These are phyloP conservation scores for Eimeria praecox DNA, from an alignment of 169 alveolate genomes.

Conservation along the genomic window DNA sequence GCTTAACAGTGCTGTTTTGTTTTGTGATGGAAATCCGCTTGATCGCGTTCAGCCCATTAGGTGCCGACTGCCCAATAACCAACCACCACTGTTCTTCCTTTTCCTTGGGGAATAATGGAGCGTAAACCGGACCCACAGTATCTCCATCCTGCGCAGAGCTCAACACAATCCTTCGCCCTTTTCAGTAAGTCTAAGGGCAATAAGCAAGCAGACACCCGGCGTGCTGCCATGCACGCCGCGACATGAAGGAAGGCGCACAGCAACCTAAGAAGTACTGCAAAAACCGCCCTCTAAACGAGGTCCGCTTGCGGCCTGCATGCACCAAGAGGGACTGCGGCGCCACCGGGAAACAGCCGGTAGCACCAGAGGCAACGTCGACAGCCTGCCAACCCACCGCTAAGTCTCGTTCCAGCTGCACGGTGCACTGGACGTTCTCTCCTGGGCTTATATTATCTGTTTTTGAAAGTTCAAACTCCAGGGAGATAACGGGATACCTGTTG, in stretches of 20 bases:
- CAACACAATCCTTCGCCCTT: neutral
- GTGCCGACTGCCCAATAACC: constrained; percentile 95
- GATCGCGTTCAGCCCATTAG: constrained; percentile 93
- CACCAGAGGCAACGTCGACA: neutral
- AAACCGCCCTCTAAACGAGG: neutral
- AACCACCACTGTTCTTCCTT: constrained; percentile 99
- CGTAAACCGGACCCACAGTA: constrained; percentile 91
- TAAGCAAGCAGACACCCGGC: neutral
- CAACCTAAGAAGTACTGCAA: neutral
- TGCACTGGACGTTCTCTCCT: constrained; percentile 72
- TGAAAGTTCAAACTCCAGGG: constrained; percentile 83
- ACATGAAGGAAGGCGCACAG: neutral
- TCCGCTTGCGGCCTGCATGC: neutral
- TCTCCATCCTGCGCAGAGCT: constrained; percentile 87
- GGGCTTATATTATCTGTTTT: constrained; percentile 77
- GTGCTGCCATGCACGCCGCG: neutral
- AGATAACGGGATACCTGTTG: constrained; percentile 93
- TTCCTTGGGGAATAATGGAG: constrained; percentile 97
- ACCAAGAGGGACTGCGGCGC: neutral
- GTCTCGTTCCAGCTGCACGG: constrained; percentile 85
- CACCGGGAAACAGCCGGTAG: neutral
- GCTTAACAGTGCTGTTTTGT: constrained; percentile 87
- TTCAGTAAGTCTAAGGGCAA: neutral
- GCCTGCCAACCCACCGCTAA: constrained; percentile 70
- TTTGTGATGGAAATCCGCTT: constrained; percentile 91